These are phyloP conservation scores for Bryopsis sp. DNA, from an alignment of 139 green algal genomes.

Conservation along the genomic window DNA sequence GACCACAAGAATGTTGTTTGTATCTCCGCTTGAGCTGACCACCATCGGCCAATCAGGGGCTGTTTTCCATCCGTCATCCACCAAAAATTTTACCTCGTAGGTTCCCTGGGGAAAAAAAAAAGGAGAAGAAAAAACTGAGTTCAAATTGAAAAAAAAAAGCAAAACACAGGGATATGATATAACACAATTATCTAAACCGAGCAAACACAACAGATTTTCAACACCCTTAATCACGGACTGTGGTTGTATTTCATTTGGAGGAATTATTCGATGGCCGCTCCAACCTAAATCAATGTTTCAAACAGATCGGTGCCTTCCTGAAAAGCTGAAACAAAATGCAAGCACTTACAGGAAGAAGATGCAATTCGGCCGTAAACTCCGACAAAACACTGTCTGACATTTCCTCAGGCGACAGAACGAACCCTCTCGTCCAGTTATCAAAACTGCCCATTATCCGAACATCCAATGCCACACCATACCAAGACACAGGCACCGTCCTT, in stretches of 20 bases:
- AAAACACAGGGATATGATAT: conserved; percentile 3
- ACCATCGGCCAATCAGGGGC: background rate
- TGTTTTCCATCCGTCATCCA: conserved; percentile 24
- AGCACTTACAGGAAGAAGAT: conserved; percentile 31
- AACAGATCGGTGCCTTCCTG: background rate
- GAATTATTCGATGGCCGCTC: no score
- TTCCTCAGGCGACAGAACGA: conserved; percentile 36
- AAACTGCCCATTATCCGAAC: conserved; percentile 48
- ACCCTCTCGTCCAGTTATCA: conserved; percentile 53
- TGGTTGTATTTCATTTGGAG: no score
- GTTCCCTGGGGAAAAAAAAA: no score
- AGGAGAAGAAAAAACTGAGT: no score
- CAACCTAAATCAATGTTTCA: no score
- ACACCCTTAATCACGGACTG: no score
- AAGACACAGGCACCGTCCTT: conserved; percentile 38
- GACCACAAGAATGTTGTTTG: conserved; percentile 14
- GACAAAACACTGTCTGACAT: conserved; percentile 39
- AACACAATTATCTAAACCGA: no score
- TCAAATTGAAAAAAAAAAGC: no score
- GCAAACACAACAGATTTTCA: no score
- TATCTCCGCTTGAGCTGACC: background rate
- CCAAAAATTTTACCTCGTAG: conserved; percentile 47
- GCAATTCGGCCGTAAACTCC: conserved; percentile 31
- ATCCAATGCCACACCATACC: conserved; percentile 42
- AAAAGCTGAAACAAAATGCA: background rate